phyloP scores from a whole-genome alignment of 768 basidiomycete species.

The Tulasnella sp. region DNA sequence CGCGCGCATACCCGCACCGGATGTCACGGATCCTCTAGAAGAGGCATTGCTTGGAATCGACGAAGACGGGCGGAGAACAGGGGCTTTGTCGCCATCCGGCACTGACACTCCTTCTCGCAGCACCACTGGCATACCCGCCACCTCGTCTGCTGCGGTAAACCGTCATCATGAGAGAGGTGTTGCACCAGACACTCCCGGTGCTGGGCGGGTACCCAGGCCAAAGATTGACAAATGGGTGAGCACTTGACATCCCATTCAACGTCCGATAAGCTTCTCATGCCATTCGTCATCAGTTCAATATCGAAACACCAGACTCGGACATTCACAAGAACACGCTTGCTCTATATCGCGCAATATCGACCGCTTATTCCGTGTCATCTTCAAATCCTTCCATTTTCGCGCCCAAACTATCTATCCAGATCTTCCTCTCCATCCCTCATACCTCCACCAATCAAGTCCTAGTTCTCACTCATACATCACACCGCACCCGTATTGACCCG shows the following conservation, averaged over 20 bases:
- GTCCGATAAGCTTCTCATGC: conserved; percentile 1
- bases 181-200: too few species aligned
- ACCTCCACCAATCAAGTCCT: conserved; percentile 42
- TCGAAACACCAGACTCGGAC: conserved; percentile 64
- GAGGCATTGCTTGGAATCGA: background rate
- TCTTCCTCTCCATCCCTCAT: conserved; percentile 49
- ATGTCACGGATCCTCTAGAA: background rate
- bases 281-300: conserved; percentile 47
- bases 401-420: conserved; percentile 51
- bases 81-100: background rate
- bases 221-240: conserved; percentile 77
- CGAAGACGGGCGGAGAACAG: background rate
- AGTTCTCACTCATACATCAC: conserved; percentile 27
- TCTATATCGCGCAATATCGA: conserved; percentile 47
- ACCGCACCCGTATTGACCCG: conserved; percentile 50
- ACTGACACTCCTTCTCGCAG: conserved; percentile 8
- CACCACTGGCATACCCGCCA: conserved; percentile 3
- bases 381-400: conserved; percentile 19
- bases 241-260: conserved; percentile 17
- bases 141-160: background rate
- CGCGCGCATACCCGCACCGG: conserved; percentile 44
- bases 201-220: conserved; percentile 26
- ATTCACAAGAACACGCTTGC: conserved; percentile 50
- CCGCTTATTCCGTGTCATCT: conserved; percentile 19
- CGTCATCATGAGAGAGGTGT: background rate